These are phyloP conservation scores for Phyllachora maydis DNA, from an alignment of 2,329 filamentous ascomycete genomes.

Conservation along the genomic window DNA sequence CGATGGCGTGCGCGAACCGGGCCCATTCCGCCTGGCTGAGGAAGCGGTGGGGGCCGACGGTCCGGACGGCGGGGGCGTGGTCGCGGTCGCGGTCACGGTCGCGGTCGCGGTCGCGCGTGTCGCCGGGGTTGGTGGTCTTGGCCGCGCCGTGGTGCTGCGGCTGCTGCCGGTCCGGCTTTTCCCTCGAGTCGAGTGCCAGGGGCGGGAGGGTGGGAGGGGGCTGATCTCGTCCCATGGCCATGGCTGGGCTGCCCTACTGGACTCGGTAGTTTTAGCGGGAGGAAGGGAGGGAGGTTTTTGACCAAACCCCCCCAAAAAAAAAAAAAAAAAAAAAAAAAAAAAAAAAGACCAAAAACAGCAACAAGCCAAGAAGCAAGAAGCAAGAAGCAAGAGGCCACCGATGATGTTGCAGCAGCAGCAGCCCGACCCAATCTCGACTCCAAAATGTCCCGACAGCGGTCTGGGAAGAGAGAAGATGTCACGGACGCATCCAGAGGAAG, in stretches of 20 bases:
- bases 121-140: neutral
- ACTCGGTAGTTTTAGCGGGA: conserved; percentile 2
- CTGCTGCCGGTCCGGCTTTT: conserved; percentile 1
- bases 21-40: conserved; percentile 22
- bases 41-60: conserved; percentile 13
- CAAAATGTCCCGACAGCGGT: too few relatives aligned
- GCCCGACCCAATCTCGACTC: too few relatives aligned
- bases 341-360: too few relatives aligned
- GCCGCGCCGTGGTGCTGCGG: conserved; percentile 1
- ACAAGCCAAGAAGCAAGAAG: too few relatives aligned
- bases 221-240: conserved; percentile 5
- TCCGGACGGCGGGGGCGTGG: conserved; percentile 1
- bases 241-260: conserved; percentile 3
- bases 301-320: too few relatives aligned
- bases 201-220: conserved; percentile 4
- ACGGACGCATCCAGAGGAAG: too few relatives aligned
- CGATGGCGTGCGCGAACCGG: conserved; percentile 23
- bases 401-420: too few relatives aligned
- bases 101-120: conserved; percentile 2
- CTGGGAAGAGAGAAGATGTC: too few relatives aligned
- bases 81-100: too few relatives aligned
- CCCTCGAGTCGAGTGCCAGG: conserved; percentile 3
- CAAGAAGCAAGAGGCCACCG: too few relatives aligned
- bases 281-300: conserved; percentile 3
- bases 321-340: too few relatives aligned